phyloP scores from a whole-genome alignment of 108 stramenopile genomes.

The Cyclostephanos tholiformis region DNA sequence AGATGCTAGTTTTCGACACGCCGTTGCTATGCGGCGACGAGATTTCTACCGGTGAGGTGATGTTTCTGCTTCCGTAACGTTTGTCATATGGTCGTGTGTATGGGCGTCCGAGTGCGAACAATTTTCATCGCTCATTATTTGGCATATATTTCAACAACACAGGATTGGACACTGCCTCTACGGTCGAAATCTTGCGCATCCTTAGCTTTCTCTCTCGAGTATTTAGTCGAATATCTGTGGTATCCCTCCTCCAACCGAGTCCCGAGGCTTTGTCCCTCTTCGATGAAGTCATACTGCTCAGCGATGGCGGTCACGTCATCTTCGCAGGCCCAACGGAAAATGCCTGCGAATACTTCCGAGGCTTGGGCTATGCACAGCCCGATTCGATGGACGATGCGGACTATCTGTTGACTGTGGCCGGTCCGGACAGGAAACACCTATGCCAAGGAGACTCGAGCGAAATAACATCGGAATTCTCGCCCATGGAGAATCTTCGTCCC shows the following conservation, averaged over 20 bases:
- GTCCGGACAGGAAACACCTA: conserved; percentile 48
- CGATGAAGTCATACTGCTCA: conserved; percentile 67
- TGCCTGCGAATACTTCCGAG: conserved; percentile 50
- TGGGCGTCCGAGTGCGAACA: neutral
- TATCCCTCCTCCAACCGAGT: conserved; percentile 77
- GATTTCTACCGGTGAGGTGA: conserved; percentile 30
- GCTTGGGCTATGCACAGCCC: conserved; percentile 56
- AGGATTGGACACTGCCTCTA: conserved; percentile 77
- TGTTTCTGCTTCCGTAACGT: neutral
- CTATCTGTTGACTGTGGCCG: conserved; percentile 44
- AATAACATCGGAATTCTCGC: neutral
- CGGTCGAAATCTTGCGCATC: conserved; percentile 66
- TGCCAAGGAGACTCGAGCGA: conserved; percentile 35
- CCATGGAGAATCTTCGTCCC: neutral
- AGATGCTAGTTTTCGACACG: conserved; percentile 29
- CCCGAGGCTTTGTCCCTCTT: conserved; percentile 74
- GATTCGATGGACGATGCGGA: conserved; percentile 67
- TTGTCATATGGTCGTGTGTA: neutral
- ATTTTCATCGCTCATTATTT: neutral
- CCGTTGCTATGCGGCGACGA: conserved; percentile 58
- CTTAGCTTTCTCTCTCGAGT: conserved; percentile 28
- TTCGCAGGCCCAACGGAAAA: conserved; percentile 65
- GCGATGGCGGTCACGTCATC: conserved; percentile 60
- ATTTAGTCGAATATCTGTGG: conserved; percentile 49
- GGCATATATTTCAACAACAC: conserved; percentile 14